These are phyloP conservation scores for Albifimbria verrucaria DNA, from an alignment of 2,329 filamentous ascomycete genomes.

Conservation along the genomic window DNA sequence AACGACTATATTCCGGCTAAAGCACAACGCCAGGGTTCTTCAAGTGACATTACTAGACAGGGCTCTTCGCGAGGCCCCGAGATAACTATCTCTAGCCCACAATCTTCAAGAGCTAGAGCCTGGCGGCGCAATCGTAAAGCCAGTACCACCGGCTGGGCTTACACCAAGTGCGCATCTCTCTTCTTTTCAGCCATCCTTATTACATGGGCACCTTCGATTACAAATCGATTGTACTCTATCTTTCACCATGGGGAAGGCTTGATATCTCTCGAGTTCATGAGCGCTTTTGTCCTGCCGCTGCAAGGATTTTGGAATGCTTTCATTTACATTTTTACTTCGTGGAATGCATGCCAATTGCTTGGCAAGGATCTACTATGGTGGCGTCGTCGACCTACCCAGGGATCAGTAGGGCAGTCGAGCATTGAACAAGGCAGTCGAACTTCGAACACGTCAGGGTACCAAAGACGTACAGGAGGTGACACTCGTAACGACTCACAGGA, in stretches of 20 bases:
- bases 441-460: no score
- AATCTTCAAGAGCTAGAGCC: constrained; percentile 12
- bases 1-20: no score
- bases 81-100: not conserved
- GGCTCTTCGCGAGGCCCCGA: constrained; percentile 2
- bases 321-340: constrained; percentile 71
- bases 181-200: constrained; percentile 70
- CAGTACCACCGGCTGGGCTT: constrained; percentile 64
- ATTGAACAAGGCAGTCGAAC: no score
- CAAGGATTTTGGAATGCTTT: constrained; percentile 84
- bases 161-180: constrained; percentile 66
- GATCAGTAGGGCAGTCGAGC: no score
- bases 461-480: no score
- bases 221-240: constrained; percentile 72
- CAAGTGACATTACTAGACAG: constrained; percentile 21
- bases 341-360: constrained; percentile 56
- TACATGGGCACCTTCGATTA: constrained; percentile 74
- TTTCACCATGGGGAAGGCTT: constrained; percentile 50
- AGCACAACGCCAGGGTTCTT: no score
- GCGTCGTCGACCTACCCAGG: no score
- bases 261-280: constrained; percentile 64
- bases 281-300: constrained; percentile 71
- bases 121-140: constrained; percentile 45
- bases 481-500: no score
- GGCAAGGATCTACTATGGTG: constrained; percentile 31